Base-by-base conservation (phyloP, 2,329 filamentous ascomycete species). In the Cordyceps tenuipes region DNA sequence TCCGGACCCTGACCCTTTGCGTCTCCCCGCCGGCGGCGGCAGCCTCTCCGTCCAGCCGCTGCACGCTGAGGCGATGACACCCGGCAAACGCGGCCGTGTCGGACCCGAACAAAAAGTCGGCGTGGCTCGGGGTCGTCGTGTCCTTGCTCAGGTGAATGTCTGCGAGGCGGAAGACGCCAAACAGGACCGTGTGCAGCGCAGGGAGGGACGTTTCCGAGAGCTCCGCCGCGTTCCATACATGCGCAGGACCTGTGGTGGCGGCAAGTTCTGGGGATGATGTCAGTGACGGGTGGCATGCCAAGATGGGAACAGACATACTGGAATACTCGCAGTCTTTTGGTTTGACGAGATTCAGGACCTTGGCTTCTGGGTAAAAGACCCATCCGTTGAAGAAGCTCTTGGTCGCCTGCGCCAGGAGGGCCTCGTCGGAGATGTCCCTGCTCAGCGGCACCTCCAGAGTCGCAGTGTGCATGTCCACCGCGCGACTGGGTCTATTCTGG, bases 91-190 rank as follows among this genome's bases (percentile, higher is more conserved):
- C 23, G 0, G 54, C 51, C 51, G 62, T 44, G 21, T 70, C 66
- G 15, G 63, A 68, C 1, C 71, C 69, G 19, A 69, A 72, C 0
- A 64, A 63, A 49, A 71, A 66, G 61, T 72, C 71, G 9, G 71
- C 49, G 34, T 65, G 65, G 36, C 70, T 71, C n/a, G n/a, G 12
- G 67, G 62, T 1, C n/a, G 59, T 61, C 23, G 41, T 17, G 9
- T 10, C 21, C 12, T 21, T 31, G 2, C 12, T n/a, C 5, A 64
- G 26, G 0, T 65, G 39, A 10, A 63, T 39, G 17, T 69, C 64
- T 0, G 65, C 60, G 6, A 67, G 64, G 29, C 71, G 68, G 17
- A 72, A 72, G 0, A 60, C 62, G 3, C 70, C 68, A 10, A 67
- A 71, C 0, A 71, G 1, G 0, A 67, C 51, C 1, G 68, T 65